Evolutionary conservation across 257 asterid species (phyloP).

Genomic region (Ophiorrhiza pumila): DNA sequence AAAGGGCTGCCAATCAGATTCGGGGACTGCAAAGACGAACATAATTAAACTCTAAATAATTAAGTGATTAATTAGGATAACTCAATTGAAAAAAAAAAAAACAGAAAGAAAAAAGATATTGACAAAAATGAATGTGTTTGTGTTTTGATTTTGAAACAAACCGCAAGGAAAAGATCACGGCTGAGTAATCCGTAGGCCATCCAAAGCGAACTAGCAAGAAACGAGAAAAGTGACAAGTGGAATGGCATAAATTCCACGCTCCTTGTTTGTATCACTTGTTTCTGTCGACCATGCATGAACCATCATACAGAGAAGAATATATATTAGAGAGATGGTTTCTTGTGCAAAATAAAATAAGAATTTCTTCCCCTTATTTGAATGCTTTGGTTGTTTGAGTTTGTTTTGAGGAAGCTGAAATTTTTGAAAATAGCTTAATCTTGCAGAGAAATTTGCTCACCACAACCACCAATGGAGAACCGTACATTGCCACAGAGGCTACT

Average conservation of each 20-base stretch:
- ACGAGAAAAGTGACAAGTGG: constrained; percentile 73
- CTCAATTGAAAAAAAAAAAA: neutral
- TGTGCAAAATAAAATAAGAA: too few species aligned
- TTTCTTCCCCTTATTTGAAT: too few species aligned
- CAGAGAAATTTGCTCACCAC: constrained; percentile 40
- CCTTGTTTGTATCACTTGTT: constrained; percentile 64
- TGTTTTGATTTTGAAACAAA: constrained; percentile 22
- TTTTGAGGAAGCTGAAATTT: too few species aligned
- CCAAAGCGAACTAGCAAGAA: constrained; percentile 71
- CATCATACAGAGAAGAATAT: neutral
- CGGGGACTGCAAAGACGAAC: constrained; percentile 51
- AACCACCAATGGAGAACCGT: constrained; percentile 66
- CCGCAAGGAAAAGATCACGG: constrained; percentile 75
- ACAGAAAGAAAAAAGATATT: neutral
- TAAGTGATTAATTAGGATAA: neutral
- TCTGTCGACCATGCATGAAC: constrained; percentile 40
- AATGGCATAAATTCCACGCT: constrained; percentile 92
- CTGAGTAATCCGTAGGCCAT: constrained; percentile 70
- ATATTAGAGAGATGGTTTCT: neutral
- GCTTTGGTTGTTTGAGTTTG: too few species aligned
- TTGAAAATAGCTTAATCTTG: neutral
- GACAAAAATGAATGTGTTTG: neutral
- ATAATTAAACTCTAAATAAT: neutral
- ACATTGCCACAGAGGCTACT: constrained; percentile 71
- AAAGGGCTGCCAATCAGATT: constrained; percentile 71